Percentiles rank a stretch among this genome's conserved stretches.
These are phyloP conservation scores for Fusarium sterilihyphosum DNA, from an alignment of 2,329 filamentous ascomycete genomes.

Conservation along the genomic window DNA sequence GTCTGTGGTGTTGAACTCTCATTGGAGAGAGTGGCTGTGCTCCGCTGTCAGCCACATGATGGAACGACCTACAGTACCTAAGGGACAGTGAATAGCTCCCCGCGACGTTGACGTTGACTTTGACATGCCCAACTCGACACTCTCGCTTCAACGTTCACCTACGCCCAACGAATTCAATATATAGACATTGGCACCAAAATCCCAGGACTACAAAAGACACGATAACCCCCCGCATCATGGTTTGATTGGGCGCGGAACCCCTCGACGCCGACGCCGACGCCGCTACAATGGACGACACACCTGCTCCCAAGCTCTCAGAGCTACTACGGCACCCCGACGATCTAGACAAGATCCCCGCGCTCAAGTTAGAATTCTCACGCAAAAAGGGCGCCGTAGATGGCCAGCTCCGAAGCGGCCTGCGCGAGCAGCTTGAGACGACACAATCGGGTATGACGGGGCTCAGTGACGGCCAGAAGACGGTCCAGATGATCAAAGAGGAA, in stretches of 20 bases:
- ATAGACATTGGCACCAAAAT: background rate
- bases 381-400: slow-evolving; percentile 94
- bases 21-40: slow-evolving; percentile 28
- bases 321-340: slow-evolving; percentile 95
- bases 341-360: slow-evolving; percentile 89
- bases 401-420: slow-evolving; percentile 86
- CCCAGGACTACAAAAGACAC: background rate
- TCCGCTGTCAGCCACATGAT: slow-evolving; percentile 31
- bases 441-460: slow-evolving; percentile 92
- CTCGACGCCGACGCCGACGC: slow-evolving; percentile 35
- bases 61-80: slow-evolving; percentile 8
- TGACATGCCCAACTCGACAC: slow-evolving; percentile 13
- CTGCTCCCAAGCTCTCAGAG: slow-evolving; percentile 85
- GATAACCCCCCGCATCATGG: slow-evolving; percentile 35
- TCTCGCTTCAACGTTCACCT: slow-evolving; percentile 12
- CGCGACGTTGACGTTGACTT: slow-evolving; percentile 8
- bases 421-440: slow-evolving; percentile 93
- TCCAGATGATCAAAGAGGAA: slow-evolving; percentile 95
- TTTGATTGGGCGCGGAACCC: slow-evolving; percentile 39
- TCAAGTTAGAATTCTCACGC: slow-evolving; percentile 92
- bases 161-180: background rate
- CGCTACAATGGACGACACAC: slow-evolving; percentile 63
- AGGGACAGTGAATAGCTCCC: slow-evolving; percentile 31
- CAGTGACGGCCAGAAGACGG: slow-evolving; percentile 88
- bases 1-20: background rate